These are phyloP conservation scores for Candida easanensis DNA, from an alignment of 805 yeast genomes.

Conservation along the genomic window DNA sequence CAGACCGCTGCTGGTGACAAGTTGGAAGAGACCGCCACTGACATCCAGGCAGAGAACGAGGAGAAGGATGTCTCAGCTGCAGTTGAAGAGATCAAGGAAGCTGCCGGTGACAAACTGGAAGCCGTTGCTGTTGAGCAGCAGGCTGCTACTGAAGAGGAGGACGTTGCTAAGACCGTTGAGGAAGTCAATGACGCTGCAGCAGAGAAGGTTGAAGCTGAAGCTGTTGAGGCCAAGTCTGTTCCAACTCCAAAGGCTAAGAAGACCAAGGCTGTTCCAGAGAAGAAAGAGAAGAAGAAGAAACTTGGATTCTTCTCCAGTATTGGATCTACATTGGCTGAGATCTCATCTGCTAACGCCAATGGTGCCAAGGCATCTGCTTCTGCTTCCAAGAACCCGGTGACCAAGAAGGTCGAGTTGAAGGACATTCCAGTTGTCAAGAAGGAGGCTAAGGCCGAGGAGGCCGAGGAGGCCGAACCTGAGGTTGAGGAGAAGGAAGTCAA, in stretches of 20 bases:
- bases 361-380: constrained; percentile 1
- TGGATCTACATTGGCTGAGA: constrained; percentile 7
- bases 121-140: constrained; percentile 2
- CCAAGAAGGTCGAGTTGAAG: constrained; percentile 3
- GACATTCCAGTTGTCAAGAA: constrained; percentile 11
- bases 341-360: constrained; percentile 6
- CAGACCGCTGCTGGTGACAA: constrained; percentile 5
- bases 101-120: constrained; percentile 6
- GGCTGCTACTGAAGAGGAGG: constrained; percentile 3
- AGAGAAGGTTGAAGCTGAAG: constrained; percentile 8
- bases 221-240: constrained; percentile 8
- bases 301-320: neutral
- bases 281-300: constrained; percentile 10
- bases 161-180: constrained; percentile 2
- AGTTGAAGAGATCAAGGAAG: constrained; percentile 8
- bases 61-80: constrained; percentile 1
- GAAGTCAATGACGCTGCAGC: constrained; percentile 6
- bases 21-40: constrained; percentile 1
- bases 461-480: constrained; percentile 22
- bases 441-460: neutral
- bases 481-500: constrained; percentile 22
- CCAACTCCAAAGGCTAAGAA: neutral
- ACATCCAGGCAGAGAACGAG: neutral
- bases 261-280: constrained; percentile 3
- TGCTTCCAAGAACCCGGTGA: neutral